Evolutionary conservation across 2,329 filamentous ascomycete genomes (phyloP), one percentile per base, ranked within the genome.

Genomic region (Simplicillium sp.): DNA sequence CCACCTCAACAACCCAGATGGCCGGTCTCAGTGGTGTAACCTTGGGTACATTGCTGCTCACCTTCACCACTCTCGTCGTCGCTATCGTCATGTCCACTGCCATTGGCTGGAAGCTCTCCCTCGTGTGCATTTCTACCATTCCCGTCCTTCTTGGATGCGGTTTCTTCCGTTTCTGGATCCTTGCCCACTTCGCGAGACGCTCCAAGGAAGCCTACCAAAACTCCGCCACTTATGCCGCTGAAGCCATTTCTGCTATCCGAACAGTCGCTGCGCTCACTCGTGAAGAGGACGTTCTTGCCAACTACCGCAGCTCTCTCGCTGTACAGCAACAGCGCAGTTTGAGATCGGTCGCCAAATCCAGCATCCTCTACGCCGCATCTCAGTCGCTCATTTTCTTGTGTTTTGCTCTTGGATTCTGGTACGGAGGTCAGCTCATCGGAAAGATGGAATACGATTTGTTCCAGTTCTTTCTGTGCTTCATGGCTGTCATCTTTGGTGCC

Each of bases 401-500:
- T 49, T 82, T 92, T 44, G 88, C 88, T 0, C 76, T 96, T 4
- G 87, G 84, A 2, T 96, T 96, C 68, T 96, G 87, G 87, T 95
- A 92, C 53, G 88, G 88, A 45, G 86, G 87, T 20, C 84, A 73
- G 0, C 67, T 92, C 28, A 82, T 95, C 40, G 80, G 74, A 16
- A 73, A 73, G 42, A 55, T 64, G 37, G 84, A 94, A 57, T 90
- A 92, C 59, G 60, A 64, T 48, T 72, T 87, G 53, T 90, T 90
- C 60, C 83, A 89, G 50, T 97, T 97, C 72, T 97, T 96, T 65
- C 71, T 95, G 36, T 88, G 86, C 54, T 96, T 95, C 64, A 80
- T 82, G 45, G 75, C 87, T 36, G 77, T 97, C 52, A 84, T 96
- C 53, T 96, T 94, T 54, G 87, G 89, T 41, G 84, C 88, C 0